These are phyloP conservation scores for Syncephalastrum monosporum DNA, from an alignment of 371 early-diverging fungal genomes.

Conservation along the genomic window DNA sequence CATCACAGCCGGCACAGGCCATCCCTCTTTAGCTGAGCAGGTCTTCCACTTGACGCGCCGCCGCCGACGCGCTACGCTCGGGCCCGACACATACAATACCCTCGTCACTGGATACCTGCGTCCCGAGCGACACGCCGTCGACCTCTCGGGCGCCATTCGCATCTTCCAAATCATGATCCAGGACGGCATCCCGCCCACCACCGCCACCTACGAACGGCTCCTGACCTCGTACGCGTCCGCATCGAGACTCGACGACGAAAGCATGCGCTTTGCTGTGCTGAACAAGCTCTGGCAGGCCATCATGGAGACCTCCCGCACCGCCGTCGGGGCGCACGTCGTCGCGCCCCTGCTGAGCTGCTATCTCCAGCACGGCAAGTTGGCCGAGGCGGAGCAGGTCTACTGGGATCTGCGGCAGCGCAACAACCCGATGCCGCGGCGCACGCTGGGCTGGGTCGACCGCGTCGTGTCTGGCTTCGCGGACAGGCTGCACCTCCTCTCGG, in stretches of 20 bases:
- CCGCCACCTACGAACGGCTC: constrained; percentile 10
- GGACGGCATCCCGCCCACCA: constrained; percentile 8
- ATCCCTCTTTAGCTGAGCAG: constrained; percentile 10
- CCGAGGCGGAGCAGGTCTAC: constrained; percentile 19
- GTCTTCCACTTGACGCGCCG: constrained; percentile 10
- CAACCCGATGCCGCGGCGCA: constrained; percentile 4
- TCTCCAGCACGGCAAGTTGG: constrained; percentile 1
- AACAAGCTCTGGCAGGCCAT: constrained; percentile 17
- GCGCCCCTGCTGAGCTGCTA: constrained; percentile 6
- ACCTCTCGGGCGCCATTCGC: constrained; percentile 16
- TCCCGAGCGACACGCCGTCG: neutral
- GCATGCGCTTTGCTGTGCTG: constrained; percentile 12
- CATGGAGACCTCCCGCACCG: neutral
- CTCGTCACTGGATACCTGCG: constrained; percentile 12
- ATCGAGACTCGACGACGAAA: neutral
- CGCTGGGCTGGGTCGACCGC: constrained; percentile 4
- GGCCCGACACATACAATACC: constrained; percentile 8
- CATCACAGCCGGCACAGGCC: constrained; percentile 7
- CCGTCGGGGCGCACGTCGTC: neutral
- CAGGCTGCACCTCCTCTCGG: constrained; percentile 14
- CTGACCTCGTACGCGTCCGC: constrained; percentile 11
- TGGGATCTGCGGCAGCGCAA: constrained; percentile 16
- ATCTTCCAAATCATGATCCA: constrained; percentile 17
- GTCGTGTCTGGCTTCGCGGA: constrained; percentile 12
- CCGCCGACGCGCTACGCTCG: neutral